Conservation (phyloP, 2,329 filamentous ascomycete species). For the Aspergillus hiratsukae region DNA sequence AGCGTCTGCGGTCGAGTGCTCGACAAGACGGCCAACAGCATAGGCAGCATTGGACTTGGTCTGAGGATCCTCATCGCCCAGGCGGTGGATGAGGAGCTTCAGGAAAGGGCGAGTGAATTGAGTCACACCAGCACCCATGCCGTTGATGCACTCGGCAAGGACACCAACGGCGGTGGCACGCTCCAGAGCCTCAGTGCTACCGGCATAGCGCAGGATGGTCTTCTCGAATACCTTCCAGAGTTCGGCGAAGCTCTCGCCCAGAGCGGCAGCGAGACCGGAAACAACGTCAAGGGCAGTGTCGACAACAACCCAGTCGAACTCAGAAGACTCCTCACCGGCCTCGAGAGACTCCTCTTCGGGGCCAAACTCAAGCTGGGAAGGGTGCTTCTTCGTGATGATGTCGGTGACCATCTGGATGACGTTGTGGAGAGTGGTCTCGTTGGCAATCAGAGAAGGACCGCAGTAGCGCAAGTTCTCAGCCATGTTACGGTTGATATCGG, state of each 20-base stretch:
- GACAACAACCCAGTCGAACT: constrained; percentile 96
- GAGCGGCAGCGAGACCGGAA: constrained; percentile 74
- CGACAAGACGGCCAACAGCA: constrained; percentile 77
- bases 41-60: constrained; percentile 95
- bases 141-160: constrained; percentile 82
- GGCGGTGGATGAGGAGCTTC: constrained; percentile 76
- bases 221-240: constrained; percentile 97
- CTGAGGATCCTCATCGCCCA: constrained; percentile 84
- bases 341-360: constrained; percentile 72
- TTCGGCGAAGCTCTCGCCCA: constrained; percentile 76
- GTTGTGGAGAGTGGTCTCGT: constrained; percentile 68
- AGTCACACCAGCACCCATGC: constrained; percentile 76
- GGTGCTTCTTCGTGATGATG: constrained; percentile 84
- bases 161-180: constrained; percentile 86
- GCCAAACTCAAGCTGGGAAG: constrained; percentile 86
- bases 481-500: constrained; percentile 91
- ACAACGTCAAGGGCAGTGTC: constrained; percentile 92
- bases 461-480: constrained; percentile 86
- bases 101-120: constrained; percentile 73
- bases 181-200: constrained; percentile 80
- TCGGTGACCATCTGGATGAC: constrained; percentile 69
- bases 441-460: constrained; percentile 76
- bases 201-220: constrained; percentile 80
- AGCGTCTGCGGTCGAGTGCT: constrained; percentile 69
- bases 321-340: constrained; percentile 74